These are phyloP conservation scores for Metschnikowia santaceciliae DNA, from an alignment of 805 yeast genomes.

Conservation along the genomic window DNA sequence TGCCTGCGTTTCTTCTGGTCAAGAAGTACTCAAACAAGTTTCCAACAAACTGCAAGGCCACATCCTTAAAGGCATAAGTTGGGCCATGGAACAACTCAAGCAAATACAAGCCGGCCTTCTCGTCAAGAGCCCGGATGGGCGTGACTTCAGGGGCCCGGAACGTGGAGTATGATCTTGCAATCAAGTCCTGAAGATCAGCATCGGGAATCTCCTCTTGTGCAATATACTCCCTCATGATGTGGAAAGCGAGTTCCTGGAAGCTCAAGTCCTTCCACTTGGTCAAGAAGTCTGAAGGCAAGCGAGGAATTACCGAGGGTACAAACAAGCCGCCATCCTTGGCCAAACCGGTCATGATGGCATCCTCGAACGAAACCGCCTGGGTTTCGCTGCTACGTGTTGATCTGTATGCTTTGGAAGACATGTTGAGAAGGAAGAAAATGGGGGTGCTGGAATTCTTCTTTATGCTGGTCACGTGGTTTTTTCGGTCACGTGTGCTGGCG, in stretches of 20 bases:
- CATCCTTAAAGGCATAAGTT: constrained; percentile 98
- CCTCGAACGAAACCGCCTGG: constrained; percentile 65
- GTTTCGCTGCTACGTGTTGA: constrained; percentile 65
- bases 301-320: constrained; percentile 80
- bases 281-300: constrained; percentile 53
- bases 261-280: constrained; percentile 67
- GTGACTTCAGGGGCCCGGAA: constrained; percentile 88
- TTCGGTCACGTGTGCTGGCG: background rate
- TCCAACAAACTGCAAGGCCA: constrained; percentile 96
- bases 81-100: constrained; percentile 98
- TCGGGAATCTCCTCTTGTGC: constrained; percentile 67
- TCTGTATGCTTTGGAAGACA: constrained; percentile 45
- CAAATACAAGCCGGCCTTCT: constrained; percentile 57
- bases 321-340: constrained; percentile 97
- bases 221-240: constrained; percentile 79
- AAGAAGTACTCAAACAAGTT: constrained; percentile 92
- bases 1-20: constrained; percentile 60
- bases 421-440: background rate
- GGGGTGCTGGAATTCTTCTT: constrained; percentile 1
- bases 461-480: background rate
- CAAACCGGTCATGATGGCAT: constrained; percentile 81
- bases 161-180: constrained; percentile 77
- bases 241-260: constrained; percentile 83
- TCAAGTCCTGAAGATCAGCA: constrained; percentile 59
- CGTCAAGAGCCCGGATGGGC: constrained; percentile 68